Percentiles rank a stretch among this genome's conserved stretches.
These are phyloP conservation scores for Candida nonsorbophila DNA, from an alignment of 805 yeast species.

Conservation along the genomic window DNA sequence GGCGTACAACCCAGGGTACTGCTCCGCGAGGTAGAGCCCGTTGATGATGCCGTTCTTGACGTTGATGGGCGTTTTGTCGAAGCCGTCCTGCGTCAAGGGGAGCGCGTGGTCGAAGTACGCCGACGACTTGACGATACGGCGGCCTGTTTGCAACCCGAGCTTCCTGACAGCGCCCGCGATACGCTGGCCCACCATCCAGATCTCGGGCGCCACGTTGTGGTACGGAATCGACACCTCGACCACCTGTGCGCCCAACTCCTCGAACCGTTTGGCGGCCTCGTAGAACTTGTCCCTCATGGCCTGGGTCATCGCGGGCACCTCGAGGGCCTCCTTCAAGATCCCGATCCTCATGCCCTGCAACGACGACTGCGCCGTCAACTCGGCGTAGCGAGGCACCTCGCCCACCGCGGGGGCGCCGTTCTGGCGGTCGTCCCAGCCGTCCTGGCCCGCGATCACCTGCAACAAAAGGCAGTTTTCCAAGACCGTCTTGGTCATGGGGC, in stretches of 20 bases:
- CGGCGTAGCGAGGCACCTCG: slow-evolving; percentile 8
- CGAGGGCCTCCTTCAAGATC: slow-evolving; percentile 10
- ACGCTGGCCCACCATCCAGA: slow-evolving; percentile 11
- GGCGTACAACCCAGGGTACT: slow-evolving; percentile 9
- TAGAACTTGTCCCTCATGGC: slow-evolving; percentile 8
- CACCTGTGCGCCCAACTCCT: slow-evolving; percentile 11
- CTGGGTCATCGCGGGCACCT: slow-evolving; percentile 10
- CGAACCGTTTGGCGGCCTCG: slow-evolving; percentile 7
- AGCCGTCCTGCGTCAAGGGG: slow-evolving; percentile 10
- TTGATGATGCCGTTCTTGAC: slow-evolving; percentile 9
- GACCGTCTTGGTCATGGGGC: slow-evolving; percentile 12
- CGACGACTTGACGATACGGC: slow-evolving; percentile 7
- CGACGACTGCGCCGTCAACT: slow-evolving; percentile 5
- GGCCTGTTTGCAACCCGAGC: slow-evolving; percentile 8
- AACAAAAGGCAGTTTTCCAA: slow-evolving; percentile 9
- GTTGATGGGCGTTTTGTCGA: slow-evolving; percentile 9
- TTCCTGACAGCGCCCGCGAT: slow-evolving; percentile 9
- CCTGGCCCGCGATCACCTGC: slow-evolving; percentile 11
- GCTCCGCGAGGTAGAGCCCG: slow-evolving; percentile 8
- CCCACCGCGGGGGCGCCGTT: slow-evolving; percentile 7
- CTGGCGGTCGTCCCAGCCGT: slow-evolving; percentile 12
- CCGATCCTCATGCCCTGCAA: slow-evolving; percentile 12
- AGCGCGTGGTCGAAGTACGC: slow-evolving; percentile 6
- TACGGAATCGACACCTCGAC: slow-evolving; percentile 12
- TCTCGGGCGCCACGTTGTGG: slow-evolving; percentile 11